Evolutionary conservation across 148 eudicot genomes (phyloP), one percentile per base, ranked within the genome.

Genomic region (Amaranthus cruentus): DNA sequence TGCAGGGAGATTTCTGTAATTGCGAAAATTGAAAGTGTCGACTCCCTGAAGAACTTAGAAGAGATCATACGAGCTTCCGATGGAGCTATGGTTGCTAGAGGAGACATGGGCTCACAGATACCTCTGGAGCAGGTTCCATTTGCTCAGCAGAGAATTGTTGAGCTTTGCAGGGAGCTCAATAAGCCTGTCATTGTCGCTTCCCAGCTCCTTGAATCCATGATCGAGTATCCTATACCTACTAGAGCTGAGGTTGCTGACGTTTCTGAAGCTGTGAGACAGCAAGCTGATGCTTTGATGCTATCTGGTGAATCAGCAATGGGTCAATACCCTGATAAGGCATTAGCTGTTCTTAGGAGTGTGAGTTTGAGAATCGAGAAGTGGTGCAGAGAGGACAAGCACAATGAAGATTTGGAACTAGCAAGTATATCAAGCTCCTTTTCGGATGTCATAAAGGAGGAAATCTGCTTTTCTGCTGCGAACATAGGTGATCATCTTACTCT

Each of bases 261-360:
- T 80, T 95, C 97, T 51, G 97, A 92, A 83, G 97, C 99, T 62
- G 97, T 95, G n/a, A 86, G 94, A 77, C 97, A 95, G 77, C 84
- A 95, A 74, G 85, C 96, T 14, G 99, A 95, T 83, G 99, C 96
- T 69, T 78, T 95, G 66, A 90, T 92, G 99, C 93, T 95, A 47
- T 95, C 96, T 66, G 99, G 97, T 70, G 97, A 92, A 87, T 95
- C 97, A 11, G 99, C 97, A 68, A 95, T 95, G 99, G 99, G 97
- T 49, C 89, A 81, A 62, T 88, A 56, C 76, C 97, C 99, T 62
- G 94, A 90, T 46, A 95, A 95, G 80, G 97, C 99, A 69, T 74
- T 95, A 83, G 76, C 87, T 42, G 99, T 95, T 46, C 71, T 95
- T 81, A 83, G 97, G 77, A 95, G 84, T 76, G 99, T 95, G 68